phyloP scores from a whole-genome alignment of 2,329 filamentous ascomycete genomes.

The Lecanoromycetidae sp. region DNA sequence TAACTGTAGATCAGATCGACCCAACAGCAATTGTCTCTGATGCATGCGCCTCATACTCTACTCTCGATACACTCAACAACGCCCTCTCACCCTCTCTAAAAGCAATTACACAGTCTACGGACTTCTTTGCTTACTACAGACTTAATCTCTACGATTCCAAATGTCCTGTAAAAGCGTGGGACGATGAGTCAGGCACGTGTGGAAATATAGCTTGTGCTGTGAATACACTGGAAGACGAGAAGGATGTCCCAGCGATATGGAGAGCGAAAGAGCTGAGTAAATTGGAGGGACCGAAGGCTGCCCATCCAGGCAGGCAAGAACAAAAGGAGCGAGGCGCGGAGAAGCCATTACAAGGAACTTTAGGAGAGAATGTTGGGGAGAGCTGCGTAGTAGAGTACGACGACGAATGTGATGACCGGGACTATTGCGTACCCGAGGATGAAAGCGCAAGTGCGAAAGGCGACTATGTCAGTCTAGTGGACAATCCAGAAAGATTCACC shows the following conservation, averaged over 20 bases:
- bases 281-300: conserved; percentile 79
- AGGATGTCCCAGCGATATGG: conserved; percentile 87
- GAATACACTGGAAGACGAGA: conserved; percentile 86
- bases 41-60: conserved; percentile 85
- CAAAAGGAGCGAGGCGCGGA: conserved; percentile 57
- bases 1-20: conserved; percentile 52
- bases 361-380: conserved; percentile 81
- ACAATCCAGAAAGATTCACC: conserved; percentile 92
- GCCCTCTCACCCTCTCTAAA: conserved; percentile 64
- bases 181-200: conserved; percentile 84
- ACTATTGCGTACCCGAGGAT: conserved; percentile 94
- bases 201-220: conserved; percentile 95
- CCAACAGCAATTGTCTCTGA: conserved; percentile 82
- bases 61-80: conserved; percentile 72
- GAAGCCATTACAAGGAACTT: conserved; percentile 63
- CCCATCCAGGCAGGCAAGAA: conserved; percentile 66
- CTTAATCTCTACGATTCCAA: conserved; percentile 87
- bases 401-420: conserved; percentile 89
- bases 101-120: conserved; percentile 72
- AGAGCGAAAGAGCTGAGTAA: conserved; percentile 83
- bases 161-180: conserved; percentile 78
- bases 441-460: conserved; percentile 76
- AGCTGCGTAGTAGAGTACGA: conserved; percentile 96
- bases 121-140: conserved; percentile 97
- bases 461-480: conserved; percentile 87